Conservation (phyloP, 495 filamentous ascomycete species). For the Podospora appendiculata region DNA sequence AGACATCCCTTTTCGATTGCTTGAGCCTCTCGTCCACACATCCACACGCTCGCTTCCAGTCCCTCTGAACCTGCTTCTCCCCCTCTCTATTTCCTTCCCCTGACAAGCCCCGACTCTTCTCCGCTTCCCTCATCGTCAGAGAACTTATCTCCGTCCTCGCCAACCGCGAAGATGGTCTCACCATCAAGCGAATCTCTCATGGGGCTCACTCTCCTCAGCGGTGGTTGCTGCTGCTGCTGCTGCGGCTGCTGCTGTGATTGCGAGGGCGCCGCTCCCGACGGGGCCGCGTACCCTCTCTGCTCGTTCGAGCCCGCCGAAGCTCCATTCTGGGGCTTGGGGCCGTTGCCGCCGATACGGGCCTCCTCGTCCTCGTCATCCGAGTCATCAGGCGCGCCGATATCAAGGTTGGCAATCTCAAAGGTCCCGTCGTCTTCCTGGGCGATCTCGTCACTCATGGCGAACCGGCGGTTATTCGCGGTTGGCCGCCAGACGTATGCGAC, state of each 20-base stretch:
- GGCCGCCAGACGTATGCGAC: constrained; percentile 97
- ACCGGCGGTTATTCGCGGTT: constrained; percentile 91
- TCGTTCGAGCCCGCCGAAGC: neutral
- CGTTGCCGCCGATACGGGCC: constrained; percentile 32
- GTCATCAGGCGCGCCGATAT: constrained; percentile 66
- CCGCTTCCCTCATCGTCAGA: constrained; percentile 49
- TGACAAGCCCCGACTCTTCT: constrained; percentile 58
- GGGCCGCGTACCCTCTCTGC: neutral
- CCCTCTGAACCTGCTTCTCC: neutral
- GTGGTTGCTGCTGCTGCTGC: neutral
- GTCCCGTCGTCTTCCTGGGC: constrained; percentile 95
- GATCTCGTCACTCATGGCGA: constrained; percentile 98
- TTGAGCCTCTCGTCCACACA: no score
- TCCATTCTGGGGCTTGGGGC: constrained; percentile 1
- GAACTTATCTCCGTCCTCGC: constrained; percentile 70
- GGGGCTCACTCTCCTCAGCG: constrained; percentile 21
- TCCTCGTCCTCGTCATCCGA: constrained; percentile 58
- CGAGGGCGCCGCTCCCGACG: neutral
- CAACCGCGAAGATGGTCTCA: constrained; percentile 91
- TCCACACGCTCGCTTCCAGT: neutral
- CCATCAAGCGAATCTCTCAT: constrained; percentile 70
- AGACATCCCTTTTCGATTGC: no score
- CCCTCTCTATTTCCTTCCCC: constrained; percentile 28
- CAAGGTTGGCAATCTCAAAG: constrained; percentile 78
- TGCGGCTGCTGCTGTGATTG: constrained; percentile 9